Base-by-base conservation (phyloP, 306 rosid species). In the Cicer cuneatum region DNA sequence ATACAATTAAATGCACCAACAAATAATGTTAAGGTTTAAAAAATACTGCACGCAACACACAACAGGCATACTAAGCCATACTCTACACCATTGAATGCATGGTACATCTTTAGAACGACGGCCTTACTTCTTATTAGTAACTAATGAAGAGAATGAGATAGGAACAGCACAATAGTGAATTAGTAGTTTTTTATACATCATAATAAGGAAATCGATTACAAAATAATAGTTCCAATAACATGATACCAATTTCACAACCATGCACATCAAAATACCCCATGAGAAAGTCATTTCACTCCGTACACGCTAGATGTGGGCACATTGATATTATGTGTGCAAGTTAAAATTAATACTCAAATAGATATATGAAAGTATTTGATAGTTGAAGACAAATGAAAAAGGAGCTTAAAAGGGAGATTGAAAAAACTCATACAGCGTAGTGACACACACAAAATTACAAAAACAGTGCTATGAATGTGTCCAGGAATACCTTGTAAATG, bases 11-110 rank as follows among this genome's bases (percentile, higher is more conserved):
- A 45, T 9, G 53, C 53, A 49, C 42, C 6, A 58, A 40, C 0
- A 58, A n/a, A n/a, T n/a, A n/a, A 4, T 6, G 0, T 24, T 29
- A 24, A 24, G 16, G 39, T 58, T 24, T 24, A 11, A 58, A 29
- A 57, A 24, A 10, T 56, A 46, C 54, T 9, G 61, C 38, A 49
- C 46, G 15, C 35, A 58, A 49, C 46, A 24, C 35, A 58, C 2
- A 67, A 21, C 39, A 37, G 46, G 33, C 71, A 74, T 5, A 39
- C 18, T 40, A 69, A 35, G 15, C 21, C 76, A 59, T 49, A 37
- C 39, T 16, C 56, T 68, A 39, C 37, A 56, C 51, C 29, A 49
- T 60, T 24, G 51, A 58, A 40, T 68, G 71, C 51, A 74, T 4
- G 14, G 53, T 7, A 41, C 71, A 15, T 48, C 73, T 15, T 29